A percentile compares a stretch with the other conserved stretches of the same genome.
These are phyloP conservation scores for Calonectria ilicicola DNA, from an alignment of 2,329 filamentous ascomycete species.

Conservation along the genomic window DNA sequence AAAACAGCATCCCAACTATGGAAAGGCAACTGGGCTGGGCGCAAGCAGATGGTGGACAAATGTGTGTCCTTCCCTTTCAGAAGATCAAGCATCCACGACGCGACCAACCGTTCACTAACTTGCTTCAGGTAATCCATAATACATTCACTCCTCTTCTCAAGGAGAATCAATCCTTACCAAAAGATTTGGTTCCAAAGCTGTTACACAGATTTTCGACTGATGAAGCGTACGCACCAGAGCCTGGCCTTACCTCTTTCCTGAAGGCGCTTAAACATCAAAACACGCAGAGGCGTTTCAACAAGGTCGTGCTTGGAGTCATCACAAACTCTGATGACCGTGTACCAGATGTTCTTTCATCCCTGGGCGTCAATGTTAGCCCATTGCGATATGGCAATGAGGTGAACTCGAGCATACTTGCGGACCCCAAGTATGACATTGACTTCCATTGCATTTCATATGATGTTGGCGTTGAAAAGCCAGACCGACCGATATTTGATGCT, in stretches of 20 bases:
- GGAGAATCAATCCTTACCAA: constrained; percentile 3
- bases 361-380: constrained; percentile 30
- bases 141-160: constrained; percentile 29
- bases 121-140: constrained; percentile 29
- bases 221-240: constrained; percentile 26
- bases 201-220: constrained; percentile 29
- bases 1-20: constrained; percentile 32
- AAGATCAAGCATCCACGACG: too few species aligned
- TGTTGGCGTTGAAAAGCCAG: constrained; percentile 70
- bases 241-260: constrained; percentile 12
- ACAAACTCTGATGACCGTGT: constrained; percentile 39
- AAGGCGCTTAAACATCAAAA: not conserved
- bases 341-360: constrained; percentile 32
- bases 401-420: not conserved
- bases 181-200: constrained; percentile 27
- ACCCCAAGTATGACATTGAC: constrained; percentile 18
- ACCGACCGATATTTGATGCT: constrained; percentile 65
- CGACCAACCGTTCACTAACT: not conserved
- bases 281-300: constrained; percentile 6
- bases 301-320: constrained; percentile 31
- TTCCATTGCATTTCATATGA: constrained; percentile 68
- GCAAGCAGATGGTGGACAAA: constrained; percentile 39
- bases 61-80: constrained; percentile 2
- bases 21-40: constrained; percentile 31
- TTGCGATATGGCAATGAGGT: constrained; percentile 16